Evolutionary conservation across 2,329 filamentous ascomycete genomes (phyloP).

Genomic region (Aspergillus udagawae): DNA sequence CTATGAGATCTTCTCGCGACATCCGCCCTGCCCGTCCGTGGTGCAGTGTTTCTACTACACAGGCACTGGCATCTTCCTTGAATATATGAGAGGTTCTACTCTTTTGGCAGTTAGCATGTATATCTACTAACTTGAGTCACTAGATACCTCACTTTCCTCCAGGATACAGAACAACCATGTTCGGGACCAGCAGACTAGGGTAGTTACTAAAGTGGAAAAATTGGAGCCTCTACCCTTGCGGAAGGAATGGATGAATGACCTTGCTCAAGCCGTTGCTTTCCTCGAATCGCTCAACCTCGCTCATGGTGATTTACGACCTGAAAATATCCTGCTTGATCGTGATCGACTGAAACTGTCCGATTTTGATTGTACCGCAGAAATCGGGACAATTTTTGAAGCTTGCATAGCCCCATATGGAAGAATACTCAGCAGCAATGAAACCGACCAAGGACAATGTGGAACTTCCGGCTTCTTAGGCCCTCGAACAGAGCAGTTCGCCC

Average conservation of each 20-base stretch:
- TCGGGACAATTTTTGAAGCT: conserved; percentile 22
- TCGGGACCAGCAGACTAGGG: conserved; percentile 13
- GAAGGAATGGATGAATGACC: conserved; percentile 30
- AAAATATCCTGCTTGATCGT: conserved; percentile 29
- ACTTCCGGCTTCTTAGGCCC: conserved; percentile 21
- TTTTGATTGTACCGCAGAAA: conserved; percentile 26
- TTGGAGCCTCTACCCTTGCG: conserved; percentile 24
- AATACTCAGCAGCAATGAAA: conserved; percentile 19
- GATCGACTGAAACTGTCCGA: conserved; percentile 25
- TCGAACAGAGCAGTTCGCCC: conserved; percentile 30
- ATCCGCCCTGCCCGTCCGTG: conserved; percentile 19
- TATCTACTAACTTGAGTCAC: conserved; percentile 11
- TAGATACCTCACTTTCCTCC: conserved; percentile 19
- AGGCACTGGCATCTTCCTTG: conserved; percentile 23
- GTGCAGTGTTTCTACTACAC: conserved; percentile 21
- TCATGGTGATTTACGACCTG: conserved; percentile 28
- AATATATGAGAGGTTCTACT: conserved; percentile 25
- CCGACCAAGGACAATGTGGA: conserved; percentile 15
- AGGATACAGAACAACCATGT: conserved; percentile 21
- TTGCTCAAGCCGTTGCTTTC: conserved; percentile 29
- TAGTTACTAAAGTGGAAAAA: conserved; percentile 22
- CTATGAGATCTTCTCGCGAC: conserved; percentile 18
- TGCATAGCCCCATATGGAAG: conserved; percentile 23
- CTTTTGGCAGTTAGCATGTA: conserved; percentile 1
- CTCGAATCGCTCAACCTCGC: conserved; percentile 30